These are phyloP conservation scores for Cladophialophora psammophila DNA, from an alignment of 2,329 filamentous ascomycete species.

Conservation along the genomic window DNA sequence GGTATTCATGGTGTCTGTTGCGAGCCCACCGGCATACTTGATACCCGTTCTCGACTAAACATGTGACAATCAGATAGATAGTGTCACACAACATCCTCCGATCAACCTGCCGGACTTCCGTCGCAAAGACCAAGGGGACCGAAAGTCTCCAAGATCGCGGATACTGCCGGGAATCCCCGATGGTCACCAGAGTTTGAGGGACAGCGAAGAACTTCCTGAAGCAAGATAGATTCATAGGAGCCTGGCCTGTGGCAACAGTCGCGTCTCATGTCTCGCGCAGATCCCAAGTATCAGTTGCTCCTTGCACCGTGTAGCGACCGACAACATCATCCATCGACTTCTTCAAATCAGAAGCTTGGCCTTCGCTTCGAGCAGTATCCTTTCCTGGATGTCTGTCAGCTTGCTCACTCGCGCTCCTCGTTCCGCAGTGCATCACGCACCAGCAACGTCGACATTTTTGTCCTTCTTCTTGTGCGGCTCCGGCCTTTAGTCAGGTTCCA, in stretches of 20 bases:
- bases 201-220: conserved; percentile 1
- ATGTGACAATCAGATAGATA: not conserved
- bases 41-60: not conserved
- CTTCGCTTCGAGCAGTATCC: not conserved
- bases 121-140: not conserved
- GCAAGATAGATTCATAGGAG: conserved; percentile 1
- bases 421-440: not conserved
- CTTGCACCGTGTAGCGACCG: not conserved
- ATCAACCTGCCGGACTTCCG: not conserved
- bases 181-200: not conserved
- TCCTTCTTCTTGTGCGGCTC: not conserved
- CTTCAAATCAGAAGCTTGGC: not conserved
- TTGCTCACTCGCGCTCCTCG: not conserved
- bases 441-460: not conserved
- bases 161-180: not conserved
- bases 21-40: too few relatives aligned
- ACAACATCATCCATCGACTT: not conserved
- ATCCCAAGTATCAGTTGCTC: not conserved
- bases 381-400: not conserved
- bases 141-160: not conserved
- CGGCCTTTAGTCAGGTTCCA: not conserved
- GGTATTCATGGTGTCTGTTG: too few relatives aligned
- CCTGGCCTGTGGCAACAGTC: not conserved
- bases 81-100: not conserved
- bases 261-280: not conserved